phyloP scores from a whole-genome alignment of 2,329 filamentous ascomycete genomes.

The Colletotrichum sp. region DNA sequence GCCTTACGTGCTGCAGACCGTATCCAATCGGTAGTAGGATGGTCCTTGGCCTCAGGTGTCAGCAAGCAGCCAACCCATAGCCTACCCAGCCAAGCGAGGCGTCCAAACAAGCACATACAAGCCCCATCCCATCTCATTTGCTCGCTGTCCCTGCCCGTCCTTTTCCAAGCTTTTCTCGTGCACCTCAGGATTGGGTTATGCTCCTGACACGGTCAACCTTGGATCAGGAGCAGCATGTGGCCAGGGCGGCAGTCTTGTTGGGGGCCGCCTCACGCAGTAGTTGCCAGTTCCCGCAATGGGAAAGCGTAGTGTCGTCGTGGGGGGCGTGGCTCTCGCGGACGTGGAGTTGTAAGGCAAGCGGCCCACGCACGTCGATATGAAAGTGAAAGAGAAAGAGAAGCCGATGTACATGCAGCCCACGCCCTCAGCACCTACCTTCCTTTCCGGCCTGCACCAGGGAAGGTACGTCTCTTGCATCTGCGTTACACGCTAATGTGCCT shows the following conservation, averaged over 20 bases:
- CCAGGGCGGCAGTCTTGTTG: not conserved
- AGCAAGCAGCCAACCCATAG: not conserved
- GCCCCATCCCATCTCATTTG: not conserved
- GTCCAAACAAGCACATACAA: constrained; percentile 1
- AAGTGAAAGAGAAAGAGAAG: not conserved
- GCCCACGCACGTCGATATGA: not conserved
- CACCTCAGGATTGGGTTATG: not conserved
- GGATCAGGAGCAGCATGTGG: not conserved
- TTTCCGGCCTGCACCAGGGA: not conserved
- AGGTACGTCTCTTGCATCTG: constrained; percentile 1
- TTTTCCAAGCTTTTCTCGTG: constrained; percentile 1
- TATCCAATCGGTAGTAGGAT: not conserved
- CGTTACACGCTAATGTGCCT: constrained; percentile 18
- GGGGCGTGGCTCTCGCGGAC: not conserved
- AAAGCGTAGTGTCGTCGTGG: not conserved
- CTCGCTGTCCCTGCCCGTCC: not conserved
- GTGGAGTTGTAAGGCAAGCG: not conserved
- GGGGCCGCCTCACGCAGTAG: not conserved
- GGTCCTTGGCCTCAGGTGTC: not conserved
- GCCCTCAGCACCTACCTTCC: not conserved
- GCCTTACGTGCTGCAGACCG: not conserved
- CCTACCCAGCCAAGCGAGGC: not conserved
- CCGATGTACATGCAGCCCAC: not conserved
- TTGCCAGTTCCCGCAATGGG: not conserved
- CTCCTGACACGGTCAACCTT: not conserved